A percentile compares a stretch with the other conserved stretches of the same genome.
These are phyloP conservation scores for Pythium biforme DNA, from an alignment of 352 stramenopile genomes.

Conservation along the genomic window DNA sequence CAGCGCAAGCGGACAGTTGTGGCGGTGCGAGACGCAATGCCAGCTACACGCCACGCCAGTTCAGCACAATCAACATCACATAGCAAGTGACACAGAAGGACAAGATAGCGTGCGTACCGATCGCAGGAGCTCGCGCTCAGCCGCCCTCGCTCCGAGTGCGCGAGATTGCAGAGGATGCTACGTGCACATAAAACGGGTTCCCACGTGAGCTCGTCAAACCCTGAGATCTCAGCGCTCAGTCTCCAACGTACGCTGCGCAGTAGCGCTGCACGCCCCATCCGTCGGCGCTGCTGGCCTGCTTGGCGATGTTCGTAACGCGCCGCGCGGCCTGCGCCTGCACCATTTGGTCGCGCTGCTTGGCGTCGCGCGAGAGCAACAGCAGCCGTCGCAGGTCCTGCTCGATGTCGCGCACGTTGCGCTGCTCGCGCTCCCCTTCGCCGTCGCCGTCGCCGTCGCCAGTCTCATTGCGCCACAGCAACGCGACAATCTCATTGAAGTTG, in stretches of 20 bases:
- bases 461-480: conserved; percentile 54
- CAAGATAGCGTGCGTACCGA: conserved; percentile 24
- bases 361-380: conserved; percentile 52
- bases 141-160: conserved; percentile 45
- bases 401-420: conserved; percentile 39
- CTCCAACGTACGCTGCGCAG: conserved; percentile 6
- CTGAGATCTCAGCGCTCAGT: neutral
- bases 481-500: conserved; percentile 58
- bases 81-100: neutral
- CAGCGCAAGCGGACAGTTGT: conserved; percentile 63
- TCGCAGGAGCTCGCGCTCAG: conserved; percentile 65
- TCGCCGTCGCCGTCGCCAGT: conserved; percentile 12
- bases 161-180: conserved; percentile 68
- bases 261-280: conserved; percentile 24
- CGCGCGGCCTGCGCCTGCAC: conserved; percentile 58
- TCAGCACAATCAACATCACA: no score
- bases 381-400: conserved; percentile 53
- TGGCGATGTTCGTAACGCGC: conserved; percentile 43
- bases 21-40: conserved; percentile 66
- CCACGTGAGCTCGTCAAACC: neutral
- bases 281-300: conserved; percentile 28
- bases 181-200: neutral
- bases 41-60: no score
- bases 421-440: neutral
- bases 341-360: conserved; percentile 47